Base-by-base conservation (phyloP, 2,329 filamentous ascomycete species). In the Microthyrium microscopicum region DNA sequence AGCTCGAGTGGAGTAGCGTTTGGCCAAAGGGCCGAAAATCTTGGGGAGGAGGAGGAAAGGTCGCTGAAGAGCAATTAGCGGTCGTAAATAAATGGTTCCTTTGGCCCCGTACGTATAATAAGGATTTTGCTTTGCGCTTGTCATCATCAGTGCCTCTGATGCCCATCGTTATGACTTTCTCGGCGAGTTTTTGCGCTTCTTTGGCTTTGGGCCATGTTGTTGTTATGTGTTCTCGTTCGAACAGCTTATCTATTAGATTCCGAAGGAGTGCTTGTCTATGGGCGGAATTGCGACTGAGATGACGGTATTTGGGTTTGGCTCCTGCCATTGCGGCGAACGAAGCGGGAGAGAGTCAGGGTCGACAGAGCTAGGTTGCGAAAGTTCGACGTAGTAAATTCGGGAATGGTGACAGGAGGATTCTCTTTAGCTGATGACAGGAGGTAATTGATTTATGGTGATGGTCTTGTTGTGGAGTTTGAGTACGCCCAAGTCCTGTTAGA, bases 131-230 rank as follows among this genome's bases (percentile, higher is more conserved):
- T 44, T 70, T 71, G 51, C 73, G 67, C 53, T 71, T 68, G 39
- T 77, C 77, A 15, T 82, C 80, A 49, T 84, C 77, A 26, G 87
- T 92, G 55, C 94, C 83, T 60, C 76, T 79, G 69, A 95, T 98
- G 15, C 81, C 87, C 46, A 93, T 57, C 4, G 85, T 94, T 48
- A 98, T 85, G 44, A 95, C 65, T 64, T 92, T 91, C 53, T 98
- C 89, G 5, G 85, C 89, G 45, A 95, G 56, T 27, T 81, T 70
- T 60, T 98, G 89, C 15, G 89, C 81, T 62, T 98, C 89, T 60
- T 95, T 98, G 30, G 89, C 89, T 61, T 95, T 95, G 54, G 78
- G 76, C 68, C 80, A 94, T 60, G 89, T 93, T 32, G 89, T 98
- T 42, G 77, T 75, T 61, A 98, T 92, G 41, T 82, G 75, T 63